Conservation (phyloP, 495 filamentous ascomycete species). For the Pseudoneurospora amorphoporcata region DNA sequence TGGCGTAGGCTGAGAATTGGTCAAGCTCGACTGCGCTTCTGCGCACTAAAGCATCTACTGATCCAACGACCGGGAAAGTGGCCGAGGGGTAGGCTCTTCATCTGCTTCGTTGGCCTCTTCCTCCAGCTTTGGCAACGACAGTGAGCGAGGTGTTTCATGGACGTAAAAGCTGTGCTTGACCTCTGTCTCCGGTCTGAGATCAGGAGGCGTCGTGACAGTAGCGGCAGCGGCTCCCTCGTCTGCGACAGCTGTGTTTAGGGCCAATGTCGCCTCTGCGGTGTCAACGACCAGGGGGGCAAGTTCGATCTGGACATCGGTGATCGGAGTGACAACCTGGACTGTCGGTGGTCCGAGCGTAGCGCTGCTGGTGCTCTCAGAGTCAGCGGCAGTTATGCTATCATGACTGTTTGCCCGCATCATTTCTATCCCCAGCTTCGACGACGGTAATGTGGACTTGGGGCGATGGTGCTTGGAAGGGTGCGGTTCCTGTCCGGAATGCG, state of each 20-base stretch:
- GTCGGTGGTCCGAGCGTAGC: constrained; percentile 20
- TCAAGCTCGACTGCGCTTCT: neutral
- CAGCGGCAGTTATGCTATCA: constrained; percentile 57
- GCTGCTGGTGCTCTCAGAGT: constrained; percentile 25
- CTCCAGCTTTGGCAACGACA: neutral
- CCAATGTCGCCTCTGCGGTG: neutral
- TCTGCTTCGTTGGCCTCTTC: constrained; percentile 6
- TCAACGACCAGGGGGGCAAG: constrained; percentile 5
- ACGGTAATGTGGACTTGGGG: constrained; percentile 34
- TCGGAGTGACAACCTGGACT: constrained; percentile 33
- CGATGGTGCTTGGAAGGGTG: constrained; percentile 31
- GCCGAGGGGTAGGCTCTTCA: constrained; percentile 23
- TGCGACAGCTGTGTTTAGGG: neutral
- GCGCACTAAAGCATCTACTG: neutral
- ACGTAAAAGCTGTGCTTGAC: constrained; percentile 4
- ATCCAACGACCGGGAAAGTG: constrained; percentile 7
- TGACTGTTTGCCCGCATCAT: constrained; percentile 95
- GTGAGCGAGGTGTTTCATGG: constrained; percentile 23
- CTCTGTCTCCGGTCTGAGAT: neutral
- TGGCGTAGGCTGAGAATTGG: neutral
- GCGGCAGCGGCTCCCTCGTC: constrained; percentile 14
- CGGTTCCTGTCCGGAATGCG: constrained; percentile 29
- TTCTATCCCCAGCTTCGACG: constrained; percentile 79
- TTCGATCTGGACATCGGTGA: constrained; percentile 17
- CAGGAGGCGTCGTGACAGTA: constrained; percentile 19